Base-by-base conservation (phyloP, 176 grass and related monocot species). In the Chloris gayana region DNA sequence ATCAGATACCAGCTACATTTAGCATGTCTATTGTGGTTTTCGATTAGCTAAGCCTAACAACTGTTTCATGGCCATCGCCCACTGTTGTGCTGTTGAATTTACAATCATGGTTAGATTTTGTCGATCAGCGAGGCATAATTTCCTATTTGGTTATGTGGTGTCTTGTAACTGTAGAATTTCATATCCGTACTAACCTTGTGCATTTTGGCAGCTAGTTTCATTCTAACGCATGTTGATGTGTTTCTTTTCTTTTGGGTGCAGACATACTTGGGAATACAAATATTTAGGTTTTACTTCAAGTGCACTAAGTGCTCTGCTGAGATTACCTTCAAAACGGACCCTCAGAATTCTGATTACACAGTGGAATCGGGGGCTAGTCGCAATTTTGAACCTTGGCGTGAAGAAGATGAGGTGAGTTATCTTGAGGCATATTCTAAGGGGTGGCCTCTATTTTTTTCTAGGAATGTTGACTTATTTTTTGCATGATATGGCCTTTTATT, bases 381-480 rank as follows among this genome's bases (percentile, higher is more conserved):
- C 3, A 95, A 95, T 87, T 95, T 91, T 80, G 89, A 95, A 79
- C 92, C 92, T 62, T 95, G 92, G 92, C 87, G 87, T 38, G 70
- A 76, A 33, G 81, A 83, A 38, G 92, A 95, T 15, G 92, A 89
- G 77, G 89, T 92, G 32, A 60, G 39, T 85, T 10, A 64, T 71
- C 50, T 70, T 13, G 7, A 57, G 22, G 24, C 25, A 84, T 73
- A 89, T 80, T 80, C 0, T 15, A 69, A 83, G 35, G 35, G 46
- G 3, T 49, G 41, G 9, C 9, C 12, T 49, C 0, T 49, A 4
- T 49, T 54, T 22, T 22, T 19, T 19, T 21, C 2, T 1, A 54
- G 50, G 4, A 54, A 22, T 54, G 50, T 14, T 0, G 24, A 44
- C 5, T 76, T 85, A 38, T 56, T 39, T 64, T 21, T 54, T 81